phyloP scores from a whole-genome alignment of 352 stramenopile species.

The Pythium graminicola region DNA sequence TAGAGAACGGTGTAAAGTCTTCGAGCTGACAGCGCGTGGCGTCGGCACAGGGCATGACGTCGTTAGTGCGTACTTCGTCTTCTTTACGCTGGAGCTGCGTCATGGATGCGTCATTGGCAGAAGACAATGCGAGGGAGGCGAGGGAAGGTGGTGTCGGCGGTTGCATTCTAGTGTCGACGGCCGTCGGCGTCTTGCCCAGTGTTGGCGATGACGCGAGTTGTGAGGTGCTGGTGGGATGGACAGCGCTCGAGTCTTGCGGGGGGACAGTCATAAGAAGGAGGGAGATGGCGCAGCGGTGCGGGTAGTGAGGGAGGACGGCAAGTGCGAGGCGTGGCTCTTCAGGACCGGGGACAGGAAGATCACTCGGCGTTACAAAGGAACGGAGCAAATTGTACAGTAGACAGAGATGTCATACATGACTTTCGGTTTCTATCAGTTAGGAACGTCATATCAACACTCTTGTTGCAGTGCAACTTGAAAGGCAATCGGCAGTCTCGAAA shows the following conservation, averaged over 20 bases:
- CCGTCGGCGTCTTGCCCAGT: conserved; percentile 5
- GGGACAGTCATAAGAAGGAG: conserved; percentile 10
- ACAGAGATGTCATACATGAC: conserved; percentile 7
- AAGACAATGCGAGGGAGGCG: conserved; percentile 2
- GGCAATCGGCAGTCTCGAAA: neutral
- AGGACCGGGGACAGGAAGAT: neutral
- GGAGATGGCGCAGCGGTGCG: neutral
- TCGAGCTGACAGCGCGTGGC: conserved; percentile 71
- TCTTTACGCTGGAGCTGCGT: conserved; percentile 26
- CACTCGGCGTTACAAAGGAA: neutral
- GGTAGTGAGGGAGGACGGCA: neutral
- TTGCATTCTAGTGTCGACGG: neutral
- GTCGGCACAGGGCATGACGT: conserved; percentile 21
- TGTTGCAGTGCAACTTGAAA: conserved; percentile 4
- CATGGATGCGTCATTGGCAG: neutral
- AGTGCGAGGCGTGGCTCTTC: conserved; percentile 14
- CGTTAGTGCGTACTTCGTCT: conserved; percentile 39
- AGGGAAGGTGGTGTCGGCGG: conserved; percentile 9
- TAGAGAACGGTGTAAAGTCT: conserved; percentile 83
- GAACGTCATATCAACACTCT: conserved; percentile 4
- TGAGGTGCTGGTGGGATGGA: conserved; percentile 10
- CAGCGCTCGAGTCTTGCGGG: conserved; percentile 7
- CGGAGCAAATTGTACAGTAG: neutral
- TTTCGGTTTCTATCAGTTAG: conserved; percentile 2
- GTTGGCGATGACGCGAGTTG: neutral